These are phyloP conservation scores for Fraxinus ornus DNA, from an alignment of 305 asterid genomes.

Conservation along the genomic window DNA sequence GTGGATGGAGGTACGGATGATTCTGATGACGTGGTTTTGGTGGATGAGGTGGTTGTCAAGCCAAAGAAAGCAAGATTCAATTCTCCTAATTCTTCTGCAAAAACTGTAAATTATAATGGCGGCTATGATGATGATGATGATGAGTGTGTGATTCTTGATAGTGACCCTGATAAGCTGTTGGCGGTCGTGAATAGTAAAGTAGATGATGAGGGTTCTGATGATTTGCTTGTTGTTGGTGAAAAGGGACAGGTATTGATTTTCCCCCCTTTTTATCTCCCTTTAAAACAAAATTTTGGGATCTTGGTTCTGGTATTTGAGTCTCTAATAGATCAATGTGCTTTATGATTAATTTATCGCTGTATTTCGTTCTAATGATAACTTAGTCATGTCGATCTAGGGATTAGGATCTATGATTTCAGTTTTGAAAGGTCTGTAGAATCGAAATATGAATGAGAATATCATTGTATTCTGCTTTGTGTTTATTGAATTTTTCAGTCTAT, in stretches of 20 bases:
- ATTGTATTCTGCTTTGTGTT: not conserved
- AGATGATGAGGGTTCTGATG: conserved; percentile 54
- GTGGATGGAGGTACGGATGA: not conserved
- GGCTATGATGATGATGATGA: conserved; percentile 54
- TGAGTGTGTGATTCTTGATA: conserved; percentile 78
- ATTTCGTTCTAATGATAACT: not conserved
- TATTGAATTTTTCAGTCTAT: conserved; percentile 2
- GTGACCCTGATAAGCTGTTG: conserved; percentile 61
- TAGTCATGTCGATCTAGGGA: not conserved
- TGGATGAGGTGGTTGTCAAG: conserved; percentile 3
- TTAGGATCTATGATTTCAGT: not conserved
- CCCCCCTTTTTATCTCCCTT: not conserved
- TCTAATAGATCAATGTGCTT: not conserved
- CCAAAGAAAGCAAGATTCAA: not conserved
- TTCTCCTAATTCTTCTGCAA: not conserved
- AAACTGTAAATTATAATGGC: not conserved
- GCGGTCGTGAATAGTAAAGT: conserved; percentile 28
- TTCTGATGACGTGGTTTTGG: conserved; percentile 4
- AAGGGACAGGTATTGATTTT: conserved; percentile 79
- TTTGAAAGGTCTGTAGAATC: not conserved
- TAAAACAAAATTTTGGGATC: not conserved
- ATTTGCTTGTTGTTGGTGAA: conserved; percentile 61
- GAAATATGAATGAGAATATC: not conserved
- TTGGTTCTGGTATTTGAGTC: not conserved
- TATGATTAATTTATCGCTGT: not conserved